phyloP scores from a whole-genome alignment of 306 rosid species.

The Quercus mongolica region DNA sequence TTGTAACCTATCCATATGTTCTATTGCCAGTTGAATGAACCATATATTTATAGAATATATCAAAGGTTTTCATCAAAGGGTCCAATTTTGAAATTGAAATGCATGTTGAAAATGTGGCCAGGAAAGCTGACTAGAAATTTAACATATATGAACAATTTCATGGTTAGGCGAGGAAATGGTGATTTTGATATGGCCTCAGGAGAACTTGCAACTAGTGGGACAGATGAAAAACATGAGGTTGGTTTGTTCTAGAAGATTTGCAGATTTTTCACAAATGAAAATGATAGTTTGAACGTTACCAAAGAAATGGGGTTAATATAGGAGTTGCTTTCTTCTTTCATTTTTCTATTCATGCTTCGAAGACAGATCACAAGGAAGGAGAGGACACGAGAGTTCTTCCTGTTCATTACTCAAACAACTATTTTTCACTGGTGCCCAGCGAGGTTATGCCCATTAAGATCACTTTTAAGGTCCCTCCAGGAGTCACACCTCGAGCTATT shows the following conservation, averaged over 20 bases:
- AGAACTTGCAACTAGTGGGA: no score
- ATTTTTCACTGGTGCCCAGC: slow-evolving; percentile 76
- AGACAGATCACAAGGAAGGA: slow-evolving; percentile 45
- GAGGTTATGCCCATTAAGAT: slow-evolving; percentile 58
- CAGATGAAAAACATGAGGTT: no score
- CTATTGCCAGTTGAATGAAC: not conserved
- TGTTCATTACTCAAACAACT: slow-evolving; percentile 85
- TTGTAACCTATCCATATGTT: not conserved
- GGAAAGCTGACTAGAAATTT: no score
- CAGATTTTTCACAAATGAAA: no score
- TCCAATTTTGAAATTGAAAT: no score
- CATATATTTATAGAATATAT: not conserved
- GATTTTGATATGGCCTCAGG: no score
- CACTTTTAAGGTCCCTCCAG: slow-evolving; percentile 60
- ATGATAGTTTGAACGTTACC: no score
- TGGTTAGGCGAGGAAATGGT: no score
- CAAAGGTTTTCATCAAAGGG: not conserved
- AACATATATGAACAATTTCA: no score
- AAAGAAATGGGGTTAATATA: not conserved
- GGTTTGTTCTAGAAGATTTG: no score
- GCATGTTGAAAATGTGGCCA: no score
- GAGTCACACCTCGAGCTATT: slow-evolving; percentile 59
- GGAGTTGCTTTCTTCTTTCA: slow-evolving; percentile 63
- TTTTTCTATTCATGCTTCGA: slow-evolving; percentile 57
- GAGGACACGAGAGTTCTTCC: slow-evolving; percentile 86